Evolutionary conservation across 176 grass and related monocot species (phyloP).

Genomic region (Phyllostachys edulis): DNA sequence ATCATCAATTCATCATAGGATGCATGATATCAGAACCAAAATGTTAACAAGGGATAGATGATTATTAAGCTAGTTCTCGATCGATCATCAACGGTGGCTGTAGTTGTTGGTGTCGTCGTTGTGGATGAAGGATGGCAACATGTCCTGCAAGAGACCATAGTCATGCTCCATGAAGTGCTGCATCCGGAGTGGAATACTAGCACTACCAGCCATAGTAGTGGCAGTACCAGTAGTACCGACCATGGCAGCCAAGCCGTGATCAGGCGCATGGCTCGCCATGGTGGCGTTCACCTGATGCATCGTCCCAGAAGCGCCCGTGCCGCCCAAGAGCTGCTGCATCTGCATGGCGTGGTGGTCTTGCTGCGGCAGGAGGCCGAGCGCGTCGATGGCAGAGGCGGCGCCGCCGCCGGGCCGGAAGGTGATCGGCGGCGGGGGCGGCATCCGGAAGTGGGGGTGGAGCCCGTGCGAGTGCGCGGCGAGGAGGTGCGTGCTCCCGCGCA

Average conservation of each 20-base stretch:
- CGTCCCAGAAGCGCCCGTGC: not conserved
- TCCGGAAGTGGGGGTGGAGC: constrained; percentile 34
- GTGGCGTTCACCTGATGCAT: constrained; percentile 20
- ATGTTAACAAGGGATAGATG: constrained; percentile 25
- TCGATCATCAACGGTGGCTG: constrained; percentile 8
- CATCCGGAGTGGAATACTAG: constrained; percentile 31
- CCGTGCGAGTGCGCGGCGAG: constrained; percentile 38
- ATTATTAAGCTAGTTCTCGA: constrained; percentile 7
- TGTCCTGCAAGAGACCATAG: constrained; percentile 90
- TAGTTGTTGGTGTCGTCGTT: constrained; percentile 13
- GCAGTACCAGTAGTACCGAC: not conserved
- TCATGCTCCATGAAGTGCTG: constrained; percentile 65
- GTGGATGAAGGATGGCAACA: constrained; percentile 57
- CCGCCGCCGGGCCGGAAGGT: not conserved
- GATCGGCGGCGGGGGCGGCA: constrained; percentile 6
- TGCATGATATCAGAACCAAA: not conserved
- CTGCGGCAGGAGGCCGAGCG: constrained; percentile 20
- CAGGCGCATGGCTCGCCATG: not conserved
- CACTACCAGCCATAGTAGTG: not conserved
- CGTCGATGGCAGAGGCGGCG: constrained; percentile 15
- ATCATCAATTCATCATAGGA: not conserved
- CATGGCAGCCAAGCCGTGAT: not conserved
- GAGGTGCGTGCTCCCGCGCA: constrained; percentile 70
- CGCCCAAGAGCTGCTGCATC: not conserved
- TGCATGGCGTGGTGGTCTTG: constrained; percentile 28